Evolutionary conservation across 2,329 filamentous ascomycete genomes (phyloP).

Genomic region (Neofusicoccum laricinum): DNA sequence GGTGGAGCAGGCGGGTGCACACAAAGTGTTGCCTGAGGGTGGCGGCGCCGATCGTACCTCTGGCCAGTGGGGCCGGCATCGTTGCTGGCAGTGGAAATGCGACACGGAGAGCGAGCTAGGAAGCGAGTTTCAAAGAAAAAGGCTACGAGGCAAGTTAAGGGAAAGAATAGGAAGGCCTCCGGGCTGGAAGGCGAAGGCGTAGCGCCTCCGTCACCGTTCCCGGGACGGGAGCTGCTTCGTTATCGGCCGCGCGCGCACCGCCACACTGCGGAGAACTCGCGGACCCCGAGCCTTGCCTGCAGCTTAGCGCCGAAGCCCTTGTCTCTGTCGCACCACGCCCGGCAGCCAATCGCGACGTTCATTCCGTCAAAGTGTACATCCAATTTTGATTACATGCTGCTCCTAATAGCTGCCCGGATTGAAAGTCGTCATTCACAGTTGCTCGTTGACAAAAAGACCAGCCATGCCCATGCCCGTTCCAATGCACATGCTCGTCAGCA

Average conservation of each 20-base stretch:
- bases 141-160: background rate
- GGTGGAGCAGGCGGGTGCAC: conserved; percentile 15
- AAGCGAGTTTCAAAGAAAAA: background rate
- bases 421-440: conserved; percentile 25
- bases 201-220: conserved; percentile 1
- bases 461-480: conserved; percentile 67
- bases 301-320: background rate
- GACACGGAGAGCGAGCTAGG: background rate
- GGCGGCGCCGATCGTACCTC: conserved; percentile 32
- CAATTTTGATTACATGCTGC: background rate
- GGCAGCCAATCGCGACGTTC: background rate
- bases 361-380: background rate
- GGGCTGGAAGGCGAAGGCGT: background rate
- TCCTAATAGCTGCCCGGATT: too few species aligned
- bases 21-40: conserved; percentile 22
- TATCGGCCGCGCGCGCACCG: conserved; percentile 6
- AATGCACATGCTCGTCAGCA: conserved; percentile 89
- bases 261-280: conserved; percentile 11
- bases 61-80: conserved; percentile 42
- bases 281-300: background rate
- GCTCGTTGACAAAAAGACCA: conserved; percentile 64
- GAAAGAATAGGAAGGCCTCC: background rate
- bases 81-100: conserved; percentile 3
- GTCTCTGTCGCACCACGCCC: background rate
- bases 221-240: conserved; percentile 2